phyloP scores from a whole-genome alignment of 164 flowering plant species.

The Aristolochia californica region DNA sequence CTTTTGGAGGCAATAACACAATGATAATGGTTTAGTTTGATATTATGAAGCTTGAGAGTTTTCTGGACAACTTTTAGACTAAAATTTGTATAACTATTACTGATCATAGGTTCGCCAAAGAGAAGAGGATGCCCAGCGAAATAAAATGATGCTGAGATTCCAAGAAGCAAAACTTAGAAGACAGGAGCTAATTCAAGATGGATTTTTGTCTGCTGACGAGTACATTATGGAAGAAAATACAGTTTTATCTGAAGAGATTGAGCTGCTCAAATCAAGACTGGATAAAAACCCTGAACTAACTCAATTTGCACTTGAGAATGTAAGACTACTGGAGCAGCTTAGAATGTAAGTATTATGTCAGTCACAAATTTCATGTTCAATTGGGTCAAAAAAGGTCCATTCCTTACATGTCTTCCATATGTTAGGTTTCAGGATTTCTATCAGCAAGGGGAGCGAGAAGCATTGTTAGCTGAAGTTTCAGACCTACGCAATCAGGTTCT shows the following conservation, averaged over 20 bases:
- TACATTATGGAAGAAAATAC: constrained; percentile 57
- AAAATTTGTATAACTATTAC: not conserved
- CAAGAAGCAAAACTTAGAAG: constrained; percentile 54
- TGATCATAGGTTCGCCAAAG: constrained; percentile 37
- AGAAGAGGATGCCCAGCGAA: constrained; percentile 50
- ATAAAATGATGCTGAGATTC: constrained; percentile 41
- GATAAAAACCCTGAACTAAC: constrained; percentile 55
- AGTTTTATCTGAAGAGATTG: constrained; percentile 48
- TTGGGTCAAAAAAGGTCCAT: not conserved
- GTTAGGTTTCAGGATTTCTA: constrained; percentile 55
- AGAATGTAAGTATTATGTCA: constrained; percentile 32
- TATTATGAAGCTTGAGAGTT: not conserved
- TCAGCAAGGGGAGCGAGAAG: constrained; percentile 57
- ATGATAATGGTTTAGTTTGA: not conserved
- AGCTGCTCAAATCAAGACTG: constrained; percentile 42
- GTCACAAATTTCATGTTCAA: not conserved
- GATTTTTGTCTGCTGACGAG: constrained; percentile 38
- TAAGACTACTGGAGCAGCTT: constrained; percentile 49
- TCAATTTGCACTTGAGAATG: constrained; percentile 52
- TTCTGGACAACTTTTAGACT: not conserved
- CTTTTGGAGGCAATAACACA: not conserved
- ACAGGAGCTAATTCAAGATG: constrained; percentile 35
- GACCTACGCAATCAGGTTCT: constrained; percentile 56
- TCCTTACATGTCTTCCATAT: not conserved
- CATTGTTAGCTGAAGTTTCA: constrained; percentile 49